These are phyloP conservation scores for Penicillium oxalicum DNA, from an alignment of 2,329 filamentous ascomycete genomes.

Conservation along the genomic window DNA sequence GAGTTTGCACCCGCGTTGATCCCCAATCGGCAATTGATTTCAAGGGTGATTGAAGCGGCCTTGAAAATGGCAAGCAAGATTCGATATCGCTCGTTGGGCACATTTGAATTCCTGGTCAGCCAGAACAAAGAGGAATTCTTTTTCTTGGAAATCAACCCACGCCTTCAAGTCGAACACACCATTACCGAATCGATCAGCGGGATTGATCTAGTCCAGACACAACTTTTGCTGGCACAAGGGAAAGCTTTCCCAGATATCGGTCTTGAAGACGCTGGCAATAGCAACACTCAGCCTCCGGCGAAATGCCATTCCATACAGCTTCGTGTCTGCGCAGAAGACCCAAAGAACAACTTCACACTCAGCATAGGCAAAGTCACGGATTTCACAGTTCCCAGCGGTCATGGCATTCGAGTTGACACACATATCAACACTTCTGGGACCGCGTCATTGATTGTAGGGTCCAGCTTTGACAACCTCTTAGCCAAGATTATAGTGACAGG, in stretches of 20 bases:
- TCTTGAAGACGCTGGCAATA: slow-evolving; percentile 24
- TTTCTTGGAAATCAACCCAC: slow-evolving; percentile 57
- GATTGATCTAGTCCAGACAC: slow-evolving; percentile 51
- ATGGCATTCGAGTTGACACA: slow-evolving; percentile 54
- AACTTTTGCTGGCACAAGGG: slow-evolving; percentile 52
- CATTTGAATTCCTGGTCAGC: slow-evolving; percentile 59
- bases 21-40: slow-evolving; percentile 42
- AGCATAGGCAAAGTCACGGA: slow-evolving; percentile 55
- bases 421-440: slow-evolving; percentile 43
- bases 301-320: slow-evolving; percentile 49
- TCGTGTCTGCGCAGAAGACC: slow-evolving; percentile 53
- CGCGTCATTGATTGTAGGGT: slow-evolving; percentile 40
- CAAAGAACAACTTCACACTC: slow-evolving; percentile 48
- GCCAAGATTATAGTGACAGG: slow-evolving; percentile 56
- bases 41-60: slow-evolving; percentile 49
- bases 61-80: slow-evolving; percentile 41
- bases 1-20: slow-evolving; percentile 54
- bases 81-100: slow-evolving; percentile 55
- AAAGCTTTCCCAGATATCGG: slow-evolving; percentile 35
- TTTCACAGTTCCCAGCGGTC: slow-evolving; percentile 51
- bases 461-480: slow-evolving; percentile 55
- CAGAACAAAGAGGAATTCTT: slow-evolving; percentile 46
- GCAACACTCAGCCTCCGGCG: slow-evolving; percentile 33
- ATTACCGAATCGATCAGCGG: slow-evolving; percentile 53
- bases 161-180: slow-evolving; percentile 58